Conservation (phyloP, 257 asterid genomes). For the Salvia splendens region DNA sequence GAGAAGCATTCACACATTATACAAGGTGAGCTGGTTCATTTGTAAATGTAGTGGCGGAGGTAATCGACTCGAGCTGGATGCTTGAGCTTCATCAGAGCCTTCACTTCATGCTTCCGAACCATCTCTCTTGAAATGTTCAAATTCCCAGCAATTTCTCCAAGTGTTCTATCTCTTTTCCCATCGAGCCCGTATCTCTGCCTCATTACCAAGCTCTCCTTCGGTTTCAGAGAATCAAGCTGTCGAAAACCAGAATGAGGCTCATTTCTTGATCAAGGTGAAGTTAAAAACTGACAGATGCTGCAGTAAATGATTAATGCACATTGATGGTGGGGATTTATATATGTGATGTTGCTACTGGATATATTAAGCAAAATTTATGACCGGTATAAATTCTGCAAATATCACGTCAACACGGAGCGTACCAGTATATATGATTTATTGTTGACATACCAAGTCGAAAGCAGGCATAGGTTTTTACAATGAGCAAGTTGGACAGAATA, state of each 20-base stretch:
- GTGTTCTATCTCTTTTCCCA: constrained; percentile 81
- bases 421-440: not conserved
- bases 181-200: constrained; percentile 93
- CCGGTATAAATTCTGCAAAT: not conserved
- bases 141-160: constrained; percentile 93
- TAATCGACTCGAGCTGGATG: constrained; percentile 88
- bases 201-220: constrained; percentile 90
- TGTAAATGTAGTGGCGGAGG: constrained; percentile 67
- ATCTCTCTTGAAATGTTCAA: constrained; percentile 81
- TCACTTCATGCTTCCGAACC: constrained; percentile 91
- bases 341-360: not conserved
- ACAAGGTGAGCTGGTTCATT: constrained; percentile 29
- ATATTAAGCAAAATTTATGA: not conserved
- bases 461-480: not conserved
- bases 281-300: not conserved
- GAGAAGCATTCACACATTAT: constrained; percentile 8
- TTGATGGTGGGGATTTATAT: not conserved
- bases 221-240: constrained; percentile 95
- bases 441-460: not conserved
- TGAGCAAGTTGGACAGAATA: constrained; percentile 28
- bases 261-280: constrained; percentile 11
- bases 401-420: not conserved
- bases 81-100: constrained; percentile 98
- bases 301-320: not conserved
- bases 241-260: constrained; percentile 1